Conservation (phyloP, 169 alveolate species). For the Eimeria tenella region DNA sequence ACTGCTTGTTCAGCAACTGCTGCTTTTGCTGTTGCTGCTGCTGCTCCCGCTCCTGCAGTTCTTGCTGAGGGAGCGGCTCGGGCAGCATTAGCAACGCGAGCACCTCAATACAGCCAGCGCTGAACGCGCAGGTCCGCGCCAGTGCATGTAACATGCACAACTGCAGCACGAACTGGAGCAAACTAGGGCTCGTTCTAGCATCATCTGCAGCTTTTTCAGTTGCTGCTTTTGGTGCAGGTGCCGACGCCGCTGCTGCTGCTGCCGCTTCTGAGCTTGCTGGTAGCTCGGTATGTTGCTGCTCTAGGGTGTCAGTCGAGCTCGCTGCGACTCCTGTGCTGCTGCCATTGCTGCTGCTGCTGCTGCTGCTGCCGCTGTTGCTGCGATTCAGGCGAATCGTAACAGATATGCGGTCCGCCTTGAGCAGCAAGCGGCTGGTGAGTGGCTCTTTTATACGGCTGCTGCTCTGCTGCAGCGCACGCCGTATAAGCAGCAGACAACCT, state of each 20-base stretch:
- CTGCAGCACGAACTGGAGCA: conserved; percentile 73
- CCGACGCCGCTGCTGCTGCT: conserved; percentile 23
- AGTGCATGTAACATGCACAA: conserved; percentile 60
- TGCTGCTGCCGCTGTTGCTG: conserved; percentile 29
- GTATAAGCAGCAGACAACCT: conserved; percentile 47
- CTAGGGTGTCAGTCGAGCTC: background rate
- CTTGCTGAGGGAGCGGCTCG: conserved; percentile 18
- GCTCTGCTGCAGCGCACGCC: conserved; percentile 72
- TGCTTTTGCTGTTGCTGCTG: conserved; percentile 16
- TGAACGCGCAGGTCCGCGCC: conserved; percentile 65
- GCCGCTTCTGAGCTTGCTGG: background rate
- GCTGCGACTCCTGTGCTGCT: background rate
- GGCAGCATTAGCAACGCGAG: conserved; percentile 39
- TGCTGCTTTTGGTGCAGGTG: background rate
- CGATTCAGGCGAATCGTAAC: conserved; percentile 8
- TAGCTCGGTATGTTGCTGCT: background rate
- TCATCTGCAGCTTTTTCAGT: background rate
- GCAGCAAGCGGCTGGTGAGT: conserved; percentile 55
- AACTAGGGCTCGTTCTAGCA: conserved; percentile 12
- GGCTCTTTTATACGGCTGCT: conserved; percentile 42
- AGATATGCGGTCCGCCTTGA: conserved; percentile 33
- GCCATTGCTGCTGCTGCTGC: background rate
- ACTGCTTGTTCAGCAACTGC: background rate
- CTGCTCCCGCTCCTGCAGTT: conserved; percentile 33
- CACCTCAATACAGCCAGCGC: conserved; percentile 59